Base-by-base conservation (phyloP, 108 stramenopile species). In the Epipyxis sp. region DNA sequence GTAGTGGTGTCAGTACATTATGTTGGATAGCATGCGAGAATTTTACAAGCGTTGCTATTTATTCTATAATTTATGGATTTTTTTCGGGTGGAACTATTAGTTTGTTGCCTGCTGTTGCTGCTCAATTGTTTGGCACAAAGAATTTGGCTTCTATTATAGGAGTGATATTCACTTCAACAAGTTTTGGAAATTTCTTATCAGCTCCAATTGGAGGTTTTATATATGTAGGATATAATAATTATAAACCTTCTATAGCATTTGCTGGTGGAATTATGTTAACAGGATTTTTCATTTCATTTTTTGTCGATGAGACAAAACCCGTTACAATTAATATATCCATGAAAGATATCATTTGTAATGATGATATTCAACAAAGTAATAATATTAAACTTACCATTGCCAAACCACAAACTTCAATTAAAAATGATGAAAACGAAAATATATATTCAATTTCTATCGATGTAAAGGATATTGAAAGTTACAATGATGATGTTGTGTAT, bases 121-220 rank as follows among this genome's bases (percentile, higher is more conserved):
- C 46, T 27, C 42, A 74, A 57, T 42, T 74, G 13, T 74, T 74
- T 37, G 50, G 71, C 10, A 54, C 34, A 16, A 39, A 74, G 44
- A 74, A 74, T 6, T 32, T 74, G 71, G 34, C n/a, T 29, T 27
- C 32, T 74, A 57, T 74, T 6, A 39, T 74, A 27, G 71, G 71
- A 30, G 13, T 39, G 25, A 27, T 74, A 42, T 35, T 42, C 6
- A 34, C 71, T 13, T 6, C 71, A 43, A 74, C 44, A 13, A 32
- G 41, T 37, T 16, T 74, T 27, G 71, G 71, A 6, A 39, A 6
- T 42, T 74, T 74, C n/a, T 39, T 74, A 6, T 74, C 71, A 30
- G 71, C 71, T 6, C 71, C 71, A 34, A 74, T 74, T 37, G 71
- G 71, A 27, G 71, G 71, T 42, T 54, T 74, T 42, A 16, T 74